Conservation (phyloP, 176 grass and related monocot genomes). For the Avena atlantica region DNA sequence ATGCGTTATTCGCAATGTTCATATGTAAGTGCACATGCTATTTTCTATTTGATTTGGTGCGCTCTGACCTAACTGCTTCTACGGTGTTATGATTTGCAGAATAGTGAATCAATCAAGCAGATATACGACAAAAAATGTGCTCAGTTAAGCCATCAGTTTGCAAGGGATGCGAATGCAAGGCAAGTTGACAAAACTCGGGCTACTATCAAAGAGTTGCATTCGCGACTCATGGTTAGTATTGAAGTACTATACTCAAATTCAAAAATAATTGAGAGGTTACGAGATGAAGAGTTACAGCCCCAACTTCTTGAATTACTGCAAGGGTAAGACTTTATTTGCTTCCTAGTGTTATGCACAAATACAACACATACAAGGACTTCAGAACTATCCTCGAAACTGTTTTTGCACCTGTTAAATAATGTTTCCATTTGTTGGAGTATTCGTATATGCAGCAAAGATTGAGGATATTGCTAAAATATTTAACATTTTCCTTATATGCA, state of each 20-base stretch:
- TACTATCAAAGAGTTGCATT: constrained; percentile 61
- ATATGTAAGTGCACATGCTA: background rate
- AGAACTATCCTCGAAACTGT: background rate
- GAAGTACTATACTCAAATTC: constrained; percentile 64
- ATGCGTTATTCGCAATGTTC: background rate
- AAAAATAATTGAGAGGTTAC: constrained; percentile 60
- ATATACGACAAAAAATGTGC: constrained; percentile 63
- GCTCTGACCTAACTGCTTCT: constrained; percentile 24
- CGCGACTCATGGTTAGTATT: constrained; percentile 48
- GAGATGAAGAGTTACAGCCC: constrained; percentile 80
- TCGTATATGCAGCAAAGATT: background rate
- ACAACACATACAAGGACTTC: background rate
- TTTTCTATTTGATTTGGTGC: background rate
- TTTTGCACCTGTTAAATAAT: constrained; percentile 19
- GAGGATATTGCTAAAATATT: background rate
- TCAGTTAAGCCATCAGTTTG: constrained; percentile 55
- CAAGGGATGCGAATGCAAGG: constrained; percentile 40
- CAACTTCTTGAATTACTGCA: constrained; percentile 68
- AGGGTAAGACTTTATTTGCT: constrained; percentile 55
- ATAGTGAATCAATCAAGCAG: constrained; percentile 51
- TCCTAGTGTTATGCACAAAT: background rate
- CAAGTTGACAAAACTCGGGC: constrained; percentile 61
- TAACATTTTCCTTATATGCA: background rate
- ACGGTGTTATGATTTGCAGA: constrained; percentile 47
- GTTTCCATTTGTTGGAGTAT: background rate